phyloP scores from a whole-genome alignment of 176 grass and related monocot species.

The Cenchrus americanus region DNA sequence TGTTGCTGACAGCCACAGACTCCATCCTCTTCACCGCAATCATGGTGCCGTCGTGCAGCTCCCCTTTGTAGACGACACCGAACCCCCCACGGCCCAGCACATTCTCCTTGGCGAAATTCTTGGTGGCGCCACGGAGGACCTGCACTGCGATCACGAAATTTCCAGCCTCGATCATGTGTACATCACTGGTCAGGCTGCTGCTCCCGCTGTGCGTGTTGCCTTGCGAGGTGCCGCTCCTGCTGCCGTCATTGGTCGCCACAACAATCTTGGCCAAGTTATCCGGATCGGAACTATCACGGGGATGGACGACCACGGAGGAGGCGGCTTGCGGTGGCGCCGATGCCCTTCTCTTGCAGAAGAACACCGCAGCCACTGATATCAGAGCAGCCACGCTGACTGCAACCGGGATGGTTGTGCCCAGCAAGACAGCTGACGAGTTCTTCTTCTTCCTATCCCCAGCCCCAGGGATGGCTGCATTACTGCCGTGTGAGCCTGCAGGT shows the following conservation, averaged over 20 bases:
- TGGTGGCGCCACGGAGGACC: conserved; percentile 70
- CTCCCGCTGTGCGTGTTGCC: conserved; percentile 40
- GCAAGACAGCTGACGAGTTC: conserved; percentile 20
- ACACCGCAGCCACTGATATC: not conserved
- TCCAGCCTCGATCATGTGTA: conserved; percentile 54
- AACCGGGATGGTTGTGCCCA: conserved; percentile 50
- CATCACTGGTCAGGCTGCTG: conserved; percentile 43
- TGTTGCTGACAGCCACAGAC: conserved; percentile 72
- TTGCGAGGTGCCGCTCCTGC: conserved; percentile 27
- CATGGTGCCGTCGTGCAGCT: conserved; percentile 80
- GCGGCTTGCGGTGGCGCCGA: conserved; percentile 13
- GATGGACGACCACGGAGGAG: conserved; percentile 68
- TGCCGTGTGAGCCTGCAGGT: not conserved
- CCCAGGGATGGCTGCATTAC: not conserved
- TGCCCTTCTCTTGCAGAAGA: conserved; percentile 48
- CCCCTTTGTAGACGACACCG: conserved; percentile 86
- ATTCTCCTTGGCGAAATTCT: conserved; percentile 77
- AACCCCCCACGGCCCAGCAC: conserved; percentile 88
- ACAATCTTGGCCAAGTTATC: conserved; percentile 74
- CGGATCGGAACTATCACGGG: conserved; percentile 48
- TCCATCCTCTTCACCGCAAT: conserved; percentile 99
- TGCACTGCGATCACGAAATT: conserved; percentile 79
- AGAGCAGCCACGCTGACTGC: conserved; percentile 43
- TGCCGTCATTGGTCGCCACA: conserved; percentile 44
- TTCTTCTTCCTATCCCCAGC: not conserved